These are phyloP conservation scores for Marasmius fiardii DNA, from an alignment of 1,284 basidiomycete species.

Conservation along the genomic window DNA sequence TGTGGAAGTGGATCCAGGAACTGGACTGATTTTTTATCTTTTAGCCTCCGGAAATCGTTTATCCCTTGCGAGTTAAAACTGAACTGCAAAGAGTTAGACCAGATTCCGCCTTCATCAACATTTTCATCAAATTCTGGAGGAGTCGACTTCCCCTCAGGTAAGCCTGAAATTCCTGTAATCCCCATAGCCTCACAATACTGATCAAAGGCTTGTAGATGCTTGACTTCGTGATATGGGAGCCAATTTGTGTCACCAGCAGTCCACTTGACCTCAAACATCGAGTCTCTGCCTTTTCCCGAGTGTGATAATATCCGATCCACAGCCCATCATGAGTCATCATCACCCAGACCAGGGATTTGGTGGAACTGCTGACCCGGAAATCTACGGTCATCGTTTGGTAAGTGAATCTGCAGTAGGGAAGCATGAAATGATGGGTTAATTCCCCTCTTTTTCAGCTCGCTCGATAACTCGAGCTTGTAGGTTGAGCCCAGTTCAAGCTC, in stretches of 20 bases:
- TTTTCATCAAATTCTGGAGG: background rate
- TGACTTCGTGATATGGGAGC: slow-evolving; percentile 15
- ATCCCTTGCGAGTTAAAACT: background rate
- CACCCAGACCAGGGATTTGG: slow-evolving; percentile 13
- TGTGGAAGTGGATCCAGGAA: no score
- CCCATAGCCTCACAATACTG: background rate
- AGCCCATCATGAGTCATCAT: slow-evolving; percentile 15
- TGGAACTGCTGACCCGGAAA: slow-evolving; percentile 20
- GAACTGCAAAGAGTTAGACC: background rate
- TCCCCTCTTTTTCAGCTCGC: slow-evolving; percentile 18
- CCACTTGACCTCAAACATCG: slow-evolving; percentile 21
- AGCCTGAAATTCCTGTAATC: background rate
- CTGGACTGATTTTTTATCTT: background rate
- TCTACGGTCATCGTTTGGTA: slow-evolving; percentile 25
- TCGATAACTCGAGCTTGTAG: slow-evolving; percentile 21
- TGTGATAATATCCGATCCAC: slow-evolving; percentile 19
- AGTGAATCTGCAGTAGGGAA: slow-evolving; percentile 20
- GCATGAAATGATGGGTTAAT: slow-evolving; percentile 28
- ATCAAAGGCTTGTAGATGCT: background rate
- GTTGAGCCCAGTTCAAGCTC: slow-evolving; percentile 21
- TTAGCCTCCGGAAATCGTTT: background rate
- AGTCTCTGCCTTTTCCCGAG: slow-evolving; percentile 13
- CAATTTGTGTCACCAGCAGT: slow-evolving; percentile 22
- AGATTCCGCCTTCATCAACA: background rate
- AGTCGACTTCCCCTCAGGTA: background rate